Evolutionary conservation across 768 basidiomycete species (phyloP), one percentile per base, ranked within the genome.

Genomic region (Ramaria sp.): DNA sequence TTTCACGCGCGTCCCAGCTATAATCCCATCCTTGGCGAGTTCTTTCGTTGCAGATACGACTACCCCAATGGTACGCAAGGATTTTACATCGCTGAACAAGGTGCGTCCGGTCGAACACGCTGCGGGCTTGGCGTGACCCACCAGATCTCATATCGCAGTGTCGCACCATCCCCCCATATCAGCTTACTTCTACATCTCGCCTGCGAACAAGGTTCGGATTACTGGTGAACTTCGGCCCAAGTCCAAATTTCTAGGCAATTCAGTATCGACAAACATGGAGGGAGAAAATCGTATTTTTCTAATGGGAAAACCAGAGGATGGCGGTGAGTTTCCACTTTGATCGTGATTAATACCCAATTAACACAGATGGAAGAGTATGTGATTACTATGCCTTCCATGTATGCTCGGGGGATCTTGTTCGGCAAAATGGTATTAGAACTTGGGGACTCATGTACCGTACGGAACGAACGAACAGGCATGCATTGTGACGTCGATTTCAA

Each of bases 341-440:
- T 52, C 7, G 47, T 22, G 4, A 9, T 30, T 39, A 17, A 51
- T n/a, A 49, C 20, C 45, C 24, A 49, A 7, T 6, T 55, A 15
- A 38, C 30, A 10, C 58, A 38, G 60, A 58, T 27, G 39, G 57
- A 72, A 86, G 90, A 88, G 61, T 94, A 93, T 68, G 78, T 86
- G 58, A 82, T 92, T 63, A 84, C 89, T 58, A 96, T 99, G 94
- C 96, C 96, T 31, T 98, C 97, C 74, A 96, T 97, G 87, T 95
- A 91, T 66, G 89, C 87, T 48, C 78, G 89, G 38, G 90, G 90
- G 7, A 89, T 91, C 62, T 71, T 91, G 43, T 91, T 88, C 69
- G 88, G 88, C 10, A 91, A 89, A 77, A 95, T 99, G 93, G 86
- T 97, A 27, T 75, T 95, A 53, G 96, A 99, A 72, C 76, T 99